Evolutionary conservation across 306 rosid species (phyloP).

Genomic region (Cucumis melo): DNA sequence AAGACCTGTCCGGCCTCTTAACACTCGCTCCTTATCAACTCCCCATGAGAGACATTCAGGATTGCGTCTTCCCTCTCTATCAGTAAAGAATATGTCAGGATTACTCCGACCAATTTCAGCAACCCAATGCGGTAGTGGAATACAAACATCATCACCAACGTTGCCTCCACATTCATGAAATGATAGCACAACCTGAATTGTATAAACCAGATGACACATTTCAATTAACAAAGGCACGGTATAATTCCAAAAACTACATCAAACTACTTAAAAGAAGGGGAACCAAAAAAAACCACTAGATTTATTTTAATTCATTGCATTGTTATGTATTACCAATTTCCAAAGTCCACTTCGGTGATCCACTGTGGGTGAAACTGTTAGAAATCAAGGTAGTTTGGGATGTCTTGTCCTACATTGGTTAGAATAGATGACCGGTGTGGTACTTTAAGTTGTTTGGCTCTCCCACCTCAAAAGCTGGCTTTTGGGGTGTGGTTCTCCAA

Average conservation of each 20-base stretch:
- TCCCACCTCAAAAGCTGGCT: no score
- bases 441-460: no score
- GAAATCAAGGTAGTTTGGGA: no score
- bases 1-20: conserved; percentile 89
- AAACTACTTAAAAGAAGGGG: not conserved
- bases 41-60: conserved; percentile 99
- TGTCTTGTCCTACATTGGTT: no score
- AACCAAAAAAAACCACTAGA: not conserved
- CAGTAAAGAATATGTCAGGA: conserved; percentile 90
- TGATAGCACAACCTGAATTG: conserved; percentile 69
- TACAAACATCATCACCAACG: conserved; percentile 90
- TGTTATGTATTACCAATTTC: not conserved
- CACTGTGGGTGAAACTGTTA: not conserved
- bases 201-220: not conserved
- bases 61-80: conserved; percentile 91
- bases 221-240: not conserved
- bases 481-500: no score
- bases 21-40: conserved; percentile 86
- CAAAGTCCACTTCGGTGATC: not conserved
- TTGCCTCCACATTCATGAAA: conserved; percentile 99
- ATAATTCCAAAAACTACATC: not conserved
- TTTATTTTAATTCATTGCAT: not conserved
- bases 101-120: conserved; percentile 94
- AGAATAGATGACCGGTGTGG: no score
- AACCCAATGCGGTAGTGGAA: conserved; percentile 97